A percentile compares a stretch with the other conserved stretches of the same genome.
These are phyloP conservation scores for Mycena citricolor DNA, from an alignment of 1,284 basidiomycete species.

Conservation along the genomic window DNA sequence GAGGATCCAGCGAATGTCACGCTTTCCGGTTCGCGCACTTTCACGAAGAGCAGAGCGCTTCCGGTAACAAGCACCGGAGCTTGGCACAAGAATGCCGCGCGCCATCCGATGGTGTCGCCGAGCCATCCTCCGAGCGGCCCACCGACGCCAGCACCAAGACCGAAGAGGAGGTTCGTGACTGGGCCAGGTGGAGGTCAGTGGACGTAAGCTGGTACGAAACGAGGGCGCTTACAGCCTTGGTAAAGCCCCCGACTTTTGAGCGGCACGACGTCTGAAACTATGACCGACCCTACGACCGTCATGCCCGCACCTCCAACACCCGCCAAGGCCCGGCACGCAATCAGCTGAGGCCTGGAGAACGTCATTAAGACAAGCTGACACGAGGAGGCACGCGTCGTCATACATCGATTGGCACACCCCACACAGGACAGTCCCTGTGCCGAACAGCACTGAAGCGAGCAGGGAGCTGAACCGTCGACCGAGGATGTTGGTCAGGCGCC, in stretches of 20 bases:
- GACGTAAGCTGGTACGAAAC: background rate
- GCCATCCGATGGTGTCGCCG: conserved; percentile 25
- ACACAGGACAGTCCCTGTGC: conserved; percentile 15
- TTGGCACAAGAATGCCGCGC: conserved; percentile 22
- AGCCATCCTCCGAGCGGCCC: conserved; percentile 22
- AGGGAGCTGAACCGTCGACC: conserved; percentile 19
- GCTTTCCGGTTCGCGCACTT: conserved; percentile 17
- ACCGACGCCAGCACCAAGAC: conserved; percentile 21
- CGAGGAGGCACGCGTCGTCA: background rate
- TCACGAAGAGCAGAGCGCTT: conserved; percentile 17
- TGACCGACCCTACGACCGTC: conserved; percentile 21
- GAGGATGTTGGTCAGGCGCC: conserved; percentile 21
- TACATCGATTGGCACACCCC: conserved; percentile 17
- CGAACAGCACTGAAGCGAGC: conserved; percentile 18
- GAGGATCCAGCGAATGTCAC: conserved; percentile 3
- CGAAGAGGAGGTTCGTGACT: conserved; percentile 24
- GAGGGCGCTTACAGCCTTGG: conserved; percentile 20
- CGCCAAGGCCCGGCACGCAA: conserved; percentile 17
- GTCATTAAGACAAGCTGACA: background rate
- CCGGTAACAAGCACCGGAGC: conserved; percentile 13
- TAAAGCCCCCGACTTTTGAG: conserved; percentile 23
- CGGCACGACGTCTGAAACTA: conserved; percentile 20
- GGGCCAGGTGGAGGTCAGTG: background rate
- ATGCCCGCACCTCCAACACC: conserved; percentile 22
- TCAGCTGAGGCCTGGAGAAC: conserved; percentile 15